A percentile compares a stretch with the other conserved stretches of the same genome.
phyloP scores from a whole-genome alignment of 768 basidiomycete genomes.

The Mrakia frigida region DNA sequence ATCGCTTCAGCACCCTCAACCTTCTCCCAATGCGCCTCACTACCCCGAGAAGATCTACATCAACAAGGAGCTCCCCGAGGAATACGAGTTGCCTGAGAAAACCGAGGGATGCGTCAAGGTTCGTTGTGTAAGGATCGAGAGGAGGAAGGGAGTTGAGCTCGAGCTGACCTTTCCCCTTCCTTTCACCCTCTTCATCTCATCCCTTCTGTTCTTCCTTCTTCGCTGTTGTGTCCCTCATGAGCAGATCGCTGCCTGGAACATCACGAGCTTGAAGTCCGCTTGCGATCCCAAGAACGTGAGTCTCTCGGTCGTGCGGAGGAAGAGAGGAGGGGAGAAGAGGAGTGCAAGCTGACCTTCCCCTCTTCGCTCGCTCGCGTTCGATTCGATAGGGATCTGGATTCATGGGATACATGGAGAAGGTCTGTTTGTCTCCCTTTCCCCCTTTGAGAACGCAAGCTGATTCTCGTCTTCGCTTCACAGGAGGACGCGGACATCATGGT shows the following conservation, averaged over 20 bases:
- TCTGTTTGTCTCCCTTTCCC: background rate
- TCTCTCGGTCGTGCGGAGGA: background rate
- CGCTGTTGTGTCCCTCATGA: background rate
- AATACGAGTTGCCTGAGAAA: slow-evolving; percentile 13
- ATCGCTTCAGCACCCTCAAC: background rate
- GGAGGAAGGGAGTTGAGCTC: background rate
- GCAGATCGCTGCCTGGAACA: slow-evolving; percentile 27
- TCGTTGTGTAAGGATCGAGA: too few species aligned
- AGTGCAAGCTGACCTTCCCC: background rate
- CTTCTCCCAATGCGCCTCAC: slow-evolving; percentile 4
- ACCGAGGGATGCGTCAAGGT: slow-evolving; percentile 9
- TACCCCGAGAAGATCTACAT: slow-evolving; percentile 13
- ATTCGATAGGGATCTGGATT: slow-evolving; percentile 23
- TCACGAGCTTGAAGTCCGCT: slow-evolving; percentile 26
- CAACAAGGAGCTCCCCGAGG: slow-evolving; percentile 29
- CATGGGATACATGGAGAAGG: slow-evolving; percentile 31
- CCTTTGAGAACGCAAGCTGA: background rate
- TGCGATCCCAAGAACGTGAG: slow-evolving; percentile 28
- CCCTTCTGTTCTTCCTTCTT: background rate
- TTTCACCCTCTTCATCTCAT: background rate
- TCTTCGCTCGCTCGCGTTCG: too few species aligned
- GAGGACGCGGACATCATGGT: slow-evolving; percentile 31
- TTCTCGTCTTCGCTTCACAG: background rate
- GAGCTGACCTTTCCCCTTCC: slow-evolving; percentile 3
- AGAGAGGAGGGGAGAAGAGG: background rate